A percentile compares a stretch with the other conserved stretches of the same genome.
Conservation (phyloP, 2,329 filamentous ascomycete genomes). For the Macrophomina tecta region DNA sequence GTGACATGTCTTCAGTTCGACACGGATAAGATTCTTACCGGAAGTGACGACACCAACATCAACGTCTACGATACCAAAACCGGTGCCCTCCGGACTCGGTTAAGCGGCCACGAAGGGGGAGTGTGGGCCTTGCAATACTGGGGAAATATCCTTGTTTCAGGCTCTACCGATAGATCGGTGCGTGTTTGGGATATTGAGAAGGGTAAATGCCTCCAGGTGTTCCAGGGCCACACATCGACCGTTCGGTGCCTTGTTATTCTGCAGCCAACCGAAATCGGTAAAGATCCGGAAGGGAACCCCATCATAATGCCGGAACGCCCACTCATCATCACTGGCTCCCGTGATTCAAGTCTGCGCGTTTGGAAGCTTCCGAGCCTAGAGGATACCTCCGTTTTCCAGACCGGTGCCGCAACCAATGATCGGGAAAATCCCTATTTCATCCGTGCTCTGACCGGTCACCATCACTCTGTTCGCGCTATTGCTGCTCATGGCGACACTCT, state of each 20-base stretch:
- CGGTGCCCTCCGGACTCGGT: slow-evolving; percentile 78
- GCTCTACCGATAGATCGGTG: slow-evolving; percentile 95
- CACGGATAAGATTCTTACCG: slow-evolving; percentile 96
- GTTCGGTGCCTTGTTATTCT: slow-evolving; percentile 95
- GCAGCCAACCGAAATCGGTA: slow-evolving; percentile 80
- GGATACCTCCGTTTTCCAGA: slow-evolving; percentile 79
- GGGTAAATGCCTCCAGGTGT: slow-evolving; percentile 90
- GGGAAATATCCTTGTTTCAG: slow-evolving; percentile 92
- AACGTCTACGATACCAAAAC: slow-evolving; percentile 98
- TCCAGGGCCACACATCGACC: slow-evolving; percentile 96
- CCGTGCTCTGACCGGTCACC: slow-evolving; percentile 82
- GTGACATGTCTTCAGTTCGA: slow-evolving; percentile 98
- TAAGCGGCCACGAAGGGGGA: slow-evolving; percentile 93
- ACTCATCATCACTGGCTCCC: slow-evolving; percentile 94
- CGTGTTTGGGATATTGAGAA: slow-evolving; percentile 99
- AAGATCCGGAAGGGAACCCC: slow-evolving; percentile 70
- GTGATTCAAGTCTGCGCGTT: slow-evolving; percentile 90
- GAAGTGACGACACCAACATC: slow-evolving; percentile 96
- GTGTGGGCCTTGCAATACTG: slow-evolving; percentile 98
- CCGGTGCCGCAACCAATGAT: slow-evolving; percentile 73
- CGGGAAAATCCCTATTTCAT: slow-evolving; percentile 94
- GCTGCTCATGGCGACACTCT: slow-evolving; percentile 93
- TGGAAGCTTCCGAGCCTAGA: slow-evolving; percentile 89
- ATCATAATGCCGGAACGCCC: slow-evolving; percentile 94
- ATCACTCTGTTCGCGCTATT: slow-evolving; percentile 93